Evolutionary conservation across 305 asterid genomes (phyloP).

Genomic region (Euphrasia arctica): DNA sequence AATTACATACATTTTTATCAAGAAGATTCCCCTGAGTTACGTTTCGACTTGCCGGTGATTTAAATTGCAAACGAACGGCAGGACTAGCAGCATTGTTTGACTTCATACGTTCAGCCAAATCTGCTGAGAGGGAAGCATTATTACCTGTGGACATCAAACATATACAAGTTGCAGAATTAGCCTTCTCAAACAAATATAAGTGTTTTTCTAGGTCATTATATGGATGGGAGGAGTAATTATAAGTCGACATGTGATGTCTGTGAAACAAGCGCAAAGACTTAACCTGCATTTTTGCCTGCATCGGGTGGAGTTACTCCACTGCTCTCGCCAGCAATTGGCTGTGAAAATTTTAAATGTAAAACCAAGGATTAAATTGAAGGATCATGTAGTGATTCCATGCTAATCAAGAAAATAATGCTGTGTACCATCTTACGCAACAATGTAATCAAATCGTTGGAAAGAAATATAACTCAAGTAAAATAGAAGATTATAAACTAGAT

Average conservation of each 20-base stretch:
- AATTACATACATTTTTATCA: slow-evolving; percentile 64
- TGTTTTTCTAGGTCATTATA: no score
- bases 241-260: no score
- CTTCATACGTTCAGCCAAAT: slow-evolving; percentile 58
- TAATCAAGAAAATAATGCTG: slow-evolving; percentile 6
- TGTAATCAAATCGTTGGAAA: no score
- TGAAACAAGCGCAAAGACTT: slow-evolving; percentile 14
- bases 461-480: background rate
- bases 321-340: slow-evolving; percentile 80
- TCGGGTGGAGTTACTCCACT: slow-evolving; percentile 66
- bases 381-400: slow-evolving; percentile 14
- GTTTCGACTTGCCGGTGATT: slow-evolving; percentile 61
- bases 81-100: slow-evolving; percentile 48
- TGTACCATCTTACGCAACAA: slow-evolving; percentile 9
- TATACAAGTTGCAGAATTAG: slow-evolving; percentile 20
- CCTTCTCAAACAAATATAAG: no score
- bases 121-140: slow-evolving; percentile 49
- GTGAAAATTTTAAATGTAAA: slow-evolving; percentile 35
- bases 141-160: slow-evolving; percentile 41
- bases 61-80: slow-evolving; percentile 72
- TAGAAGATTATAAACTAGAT: no score
- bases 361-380: slow-evolving; percentile 11
- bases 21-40: slow-evolving; percentile 50
- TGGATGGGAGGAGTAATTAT: no score
- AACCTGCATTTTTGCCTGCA: slow-evolving; percentile 71